Conservation (phyloP, 108 stramenopile species). For the Nitzschia sp. region DNA sequence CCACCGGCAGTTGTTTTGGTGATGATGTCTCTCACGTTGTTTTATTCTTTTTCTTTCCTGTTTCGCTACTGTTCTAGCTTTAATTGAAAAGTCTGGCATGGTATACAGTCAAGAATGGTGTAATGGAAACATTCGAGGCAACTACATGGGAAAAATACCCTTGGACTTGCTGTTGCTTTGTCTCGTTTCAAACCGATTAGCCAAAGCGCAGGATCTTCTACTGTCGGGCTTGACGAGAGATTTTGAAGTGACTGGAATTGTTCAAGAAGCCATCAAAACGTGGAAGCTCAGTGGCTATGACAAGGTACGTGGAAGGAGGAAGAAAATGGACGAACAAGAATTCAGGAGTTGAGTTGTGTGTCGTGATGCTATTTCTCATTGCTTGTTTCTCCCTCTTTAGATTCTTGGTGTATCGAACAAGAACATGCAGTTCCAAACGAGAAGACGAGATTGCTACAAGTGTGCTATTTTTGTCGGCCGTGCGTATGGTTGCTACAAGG, state of each 20-base stretch:
- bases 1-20: not conserved
- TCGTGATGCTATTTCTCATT: not conserved
- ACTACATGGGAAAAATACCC: slow-evolving; percentile 27
- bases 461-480: slow-evolving; percentile 39
- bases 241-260: slow-evolving; percentile 16
- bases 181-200: slow-evolving; percentile 27
- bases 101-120: slow-evolving; percentile 38
- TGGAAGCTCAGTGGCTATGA: slow-evolving; percentile 19
- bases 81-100: slow-evolving; percentile 40
- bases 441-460: slow-evolving; percentile 32
- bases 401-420: slow-evolving; percentile 11
- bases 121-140: slow-evolving; percentile 33
- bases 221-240: slow-evolving; percentile 28
- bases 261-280: slow-evolving; percentile 23
- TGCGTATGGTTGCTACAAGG: slow-evolving; percentile 23
- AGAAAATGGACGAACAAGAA: not conserved
- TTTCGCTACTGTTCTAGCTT: not conserved
- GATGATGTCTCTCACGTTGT: not conserved
- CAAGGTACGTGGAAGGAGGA: not conserved
- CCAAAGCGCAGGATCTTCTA: slow-evolving; percentile 25
- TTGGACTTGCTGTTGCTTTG: slow-evolving; percentile 28
- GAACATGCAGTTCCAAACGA: slow-evolving; percentile 23
- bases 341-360: not conserved
- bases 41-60: not conserved
- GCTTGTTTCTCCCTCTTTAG: no score